Percentiles rank a stretch among this genome's conserved stretches.
These are phyloP conservation scores for Osmanthus fragrans DNA, from an alignment of 257 asterid genomes.

Conservation along the genomic window DNA sequence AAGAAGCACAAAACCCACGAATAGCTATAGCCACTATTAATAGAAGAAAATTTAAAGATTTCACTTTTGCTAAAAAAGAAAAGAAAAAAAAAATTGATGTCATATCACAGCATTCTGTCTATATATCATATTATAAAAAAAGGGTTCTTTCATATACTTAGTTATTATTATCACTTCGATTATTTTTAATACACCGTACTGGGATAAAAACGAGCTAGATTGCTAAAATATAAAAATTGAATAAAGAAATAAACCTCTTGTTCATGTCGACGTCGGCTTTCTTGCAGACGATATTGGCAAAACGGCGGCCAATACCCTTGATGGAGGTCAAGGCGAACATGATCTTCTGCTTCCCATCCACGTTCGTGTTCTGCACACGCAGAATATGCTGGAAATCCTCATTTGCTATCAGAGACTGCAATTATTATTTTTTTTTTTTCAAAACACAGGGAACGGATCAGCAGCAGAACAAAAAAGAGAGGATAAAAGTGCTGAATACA, in stretches of 20 bases:
- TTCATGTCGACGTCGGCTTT: slow-evolving; percentile 52
- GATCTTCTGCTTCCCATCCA: slow-evolving; percentile 47
- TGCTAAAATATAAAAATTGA: neutral
- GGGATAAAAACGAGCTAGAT: neutral
- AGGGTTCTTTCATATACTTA: no score
- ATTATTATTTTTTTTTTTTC: neutral
- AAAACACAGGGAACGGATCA: neutral
- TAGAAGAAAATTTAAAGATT: neutral
- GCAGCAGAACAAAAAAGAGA: neutral
- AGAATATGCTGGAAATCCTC: slow-evolving; percentile 50
- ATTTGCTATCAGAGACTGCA: slow-evolving; percentile 35
- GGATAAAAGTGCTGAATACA: neutral
- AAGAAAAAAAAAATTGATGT: neutral
- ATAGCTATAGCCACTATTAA: neutral
- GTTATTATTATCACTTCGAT: no score
- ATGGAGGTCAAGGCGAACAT: slow-evolving; percentile 49
- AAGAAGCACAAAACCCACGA: neutral
- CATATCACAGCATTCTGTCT: neutral
- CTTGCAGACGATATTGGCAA: slow-evolving; percentile 46
- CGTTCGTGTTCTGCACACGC: slow-evolving; percentile 24
- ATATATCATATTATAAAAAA: neutral
- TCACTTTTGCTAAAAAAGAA: neutral
- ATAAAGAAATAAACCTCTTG: slow-evolving; percentile 29
- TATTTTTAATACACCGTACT: neutral
- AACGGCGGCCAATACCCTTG: slow-evolving; percentile 51